These are phyloP conservation scores for Tylopilus felleus DNA, from an alignment of 768 basidiomycete genomes.

Conservation along the genomic window DNA sequence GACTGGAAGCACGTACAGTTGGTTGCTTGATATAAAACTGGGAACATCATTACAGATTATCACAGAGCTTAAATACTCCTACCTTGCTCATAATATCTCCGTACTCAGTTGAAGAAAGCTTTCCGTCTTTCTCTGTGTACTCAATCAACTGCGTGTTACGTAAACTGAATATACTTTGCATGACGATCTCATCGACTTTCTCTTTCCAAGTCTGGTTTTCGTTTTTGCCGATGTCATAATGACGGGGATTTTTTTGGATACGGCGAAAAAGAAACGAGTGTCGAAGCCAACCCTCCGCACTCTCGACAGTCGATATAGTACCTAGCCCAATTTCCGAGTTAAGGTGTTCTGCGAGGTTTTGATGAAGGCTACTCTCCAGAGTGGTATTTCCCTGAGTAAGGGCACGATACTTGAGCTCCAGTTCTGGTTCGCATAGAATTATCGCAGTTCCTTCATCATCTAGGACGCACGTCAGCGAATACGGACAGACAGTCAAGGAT, in stretches of 20 bases:
- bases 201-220: slow-evolving; percentile 64
- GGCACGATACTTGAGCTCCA: slow-evolving; percentile 68
- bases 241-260: slow-evolving; percentile 75
- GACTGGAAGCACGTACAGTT: slow-evolving; percentile 44
- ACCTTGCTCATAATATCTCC: slow-evolving; percentile 90
- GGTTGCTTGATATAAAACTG: slow-evolving; percentile 75
- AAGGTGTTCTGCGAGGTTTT: slow-evolving; percentile 82
- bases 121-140: slow-evolving; percentile 39
- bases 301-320: slow-evolving; percentile 67
- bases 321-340: slow-evolving; percentile 91
- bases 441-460: slow-evolving; percentile 83
- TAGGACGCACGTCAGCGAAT: slow-evolving; percentile 24
- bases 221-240: slow-evolving; percentile 65
- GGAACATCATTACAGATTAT: slow-evolving; percentile 3
- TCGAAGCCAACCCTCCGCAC: slow-evolving; percentile 79
- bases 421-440: slow-evolving; percentile 73
- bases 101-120: slow-evolving; percentile 63
- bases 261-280: slow-evolving; percentile 86
- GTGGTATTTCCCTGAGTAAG: slow-evolving; percentile 69
- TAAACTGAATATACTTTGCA: slow-evolving; percentile 58
- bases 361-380: slow-evolving; percentile 83
- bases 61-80: slow-evolving; percentile 10
- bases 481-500: background rate
- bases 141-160: slow-evolving; percentile 58
- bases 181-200: slow-evolving; percentile 69